Percentiles rank a stretch among this genome's conserved stretches.
Conservation (phyloP, 306 rosid genomes). For the Urtica urens region DNA sequence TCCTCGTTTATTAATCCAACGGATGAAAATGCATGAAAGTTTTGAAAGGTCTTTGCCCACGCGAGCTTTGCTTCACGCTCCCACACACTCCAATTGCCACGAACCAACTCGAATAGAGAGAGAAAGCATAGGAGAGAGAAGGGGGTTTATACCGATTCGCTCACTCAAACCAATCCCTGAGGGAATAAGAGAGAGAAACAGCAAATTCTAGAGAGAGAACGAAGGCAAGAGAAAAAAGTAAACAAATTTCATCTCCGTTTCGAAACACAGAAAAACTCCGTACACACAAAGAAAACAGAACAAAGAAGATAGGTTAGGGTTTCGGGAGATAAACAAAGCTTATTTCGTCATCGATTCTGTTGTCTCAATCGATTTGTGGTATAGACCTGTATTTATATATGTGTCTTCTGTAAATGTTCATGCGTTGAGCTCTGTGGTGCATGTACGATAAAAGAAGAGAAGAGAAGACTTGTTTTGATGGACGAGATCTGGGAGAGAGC, state of each 20-base stretch:
- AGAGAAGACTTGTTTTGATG: slow-evolving; percentile 48
- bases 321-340: slow-evolving; percentile 12
- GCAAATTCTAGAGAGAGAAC: not conserved
- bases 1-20: slow-evolving; percentile 38
- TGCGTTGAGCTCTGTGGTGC: slow-evolving; percentile 4
- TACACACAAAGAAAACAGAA: slow-evolving; percentile 6
- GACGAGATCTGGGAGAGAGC: slow-evolving; percentile 99
- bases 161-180: slow-evolving; percentile 3
- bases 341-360: not conserved
- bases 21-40: slow-evolving; percentile 13
- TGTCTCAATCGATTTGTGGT: not conserved
- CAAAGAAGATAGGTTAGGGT: slow-evolving; percentile 25
- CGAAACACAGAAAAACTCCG: slow-evolving; percentile 12
- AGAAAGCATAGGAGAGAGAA: slow-evolving; percentile 34
- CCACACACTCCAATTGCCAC: slow-evolving; percentile 47
- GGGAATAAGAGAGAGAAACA: slow-evolving; percentile 11
- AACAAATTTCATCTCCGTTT: not conserved
- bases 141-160: not conserved
- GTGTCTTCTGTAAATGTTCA: not conserved
- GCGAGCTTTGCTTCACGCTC: slow-evolving; percentile 18
- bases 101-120: slow-evolving; percentile 30
- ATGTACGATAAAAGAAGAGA: slow-evolving; percentile 29
- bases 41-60: slow-evolving; percentile 5
- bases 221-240: not conserved
- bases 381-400: not conserved